These are phyloP conservation scores for Parastagonospora nodorum DNA, from an alignment of 2,329 filamentous ascomycete genomes.

Conservation along the genomic window DNA sequence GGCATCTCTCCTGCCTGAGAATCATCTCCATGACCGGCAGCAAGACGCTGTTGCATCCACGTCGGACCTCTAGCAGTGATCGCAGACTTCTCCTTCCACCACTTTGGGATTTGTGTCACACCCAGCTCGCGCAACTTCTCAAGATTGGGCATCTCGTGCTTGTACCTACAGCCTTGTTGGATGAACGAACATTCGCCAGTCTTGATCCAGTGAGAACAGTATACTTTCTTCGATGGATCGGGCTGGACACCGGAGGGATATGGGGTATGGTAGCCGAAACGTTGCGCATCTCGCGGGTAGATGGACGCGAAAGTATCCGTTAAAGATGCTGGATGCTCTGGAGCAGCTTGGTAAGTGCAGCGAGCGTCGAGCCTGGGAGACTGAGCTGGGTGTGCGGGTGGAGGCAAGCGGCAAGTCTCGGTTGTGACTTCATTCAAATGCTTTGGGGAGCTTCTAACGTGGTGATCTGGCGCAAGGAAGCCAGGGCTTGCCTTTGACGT, in stretches of 20 bases:
- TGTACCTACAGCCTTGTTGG: slow-evolving; percentile 85
- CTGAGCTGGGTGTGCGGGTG: too few species aligned
- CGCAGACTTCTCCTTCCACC: slow-evolving; percentile 59
- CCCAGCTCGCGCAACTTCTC: slow-evolving; percentile 71
- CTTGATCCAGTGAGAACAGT: slow-evolving; percentile 89
- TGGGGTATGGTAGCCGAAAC: slow-evolving; percentile 28
- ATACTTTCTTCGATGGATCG: slow-evolving; percentile 67
- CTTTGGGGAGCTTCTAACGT: slow-evolving; percentile 2
- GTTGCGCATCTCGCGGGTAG: slow-evolving; percentile 31
- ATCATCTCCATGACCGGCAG: slow-evolving; percentile 4
- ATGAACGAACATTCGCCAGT: slow-evolving; percentile 83
- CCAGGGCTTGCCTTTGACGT: not conserved
- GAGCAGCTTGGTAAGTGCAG: too few species aligned
- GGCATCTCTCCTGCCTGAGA: not conserved
- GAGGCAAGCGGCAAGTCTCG: not conserved
- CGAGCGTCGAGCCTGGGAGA: too few species aligned
- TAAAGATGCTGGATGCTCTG: slow-evolving; percentile 9
- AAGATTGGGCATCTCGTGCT: slow-evolving; percentile 86
- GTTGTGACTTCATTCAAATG: not conserved
- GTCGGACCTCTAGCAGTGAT: slow-evolving; percentile 23
- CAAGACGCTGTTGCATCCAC: slow-evolving; percentile 31
- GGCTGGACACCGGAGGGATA: slow-evolving; percentile 47
- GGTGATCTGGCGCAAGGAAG: slow-evolving; percentile 27
- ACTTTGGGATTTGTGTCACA: slow-evolving; percentile 60
- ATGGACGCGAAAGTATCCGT: slow-evolving; percentile 34